Base-by-base conservation (phyloP, 495 filamentous ascomycete genomes). In the Neurospora sp. region DNA sequence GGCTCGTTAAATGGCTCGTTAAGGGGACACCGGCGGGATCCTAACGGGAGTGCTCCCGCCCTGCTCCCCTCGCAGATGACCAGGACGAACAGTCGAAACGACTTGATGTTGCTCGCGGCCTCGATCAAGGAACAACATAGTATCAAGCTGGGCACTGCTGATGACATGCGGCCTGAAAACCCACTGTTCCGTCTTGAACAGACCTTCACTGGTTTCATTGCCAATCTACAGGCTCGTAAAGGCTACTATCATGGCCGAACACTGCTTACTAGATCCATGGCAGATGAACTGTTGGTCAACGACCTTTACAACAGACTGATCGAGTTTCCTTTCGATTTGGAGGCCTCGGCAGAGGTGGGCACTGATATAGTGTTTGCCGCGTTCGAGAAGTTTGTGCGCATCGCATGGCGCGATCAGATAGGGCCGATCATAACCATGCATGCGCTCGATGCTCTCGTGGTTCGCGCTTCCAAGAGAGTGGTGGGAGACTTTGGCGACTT, bases 301-400 rank as follows among this genome's bases (percentile, higher is more conserved):
- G 93, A 96, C 74, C 84, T 97, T n/a, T 97, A 97, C 82, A 97
- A 97, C 76, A 84, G 88, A 40, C 85, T 97, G 39, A 86, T 97
- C 47, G 94, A 97, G 80, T 90, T 92, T 74, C 92, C 94, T 0
- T 89, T 86, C 69, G 91, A 90, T 73, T 83, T 91, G 53, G 89
- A 96, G 70, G 84, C 89, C 14, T 89, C 92, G 4, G 88, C 89
- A 2, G 92, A 97, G 72, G 87, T 92, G 4, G 86, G 92, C 14
- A 89, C 97, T 27, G 94, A 97, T 78, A 90, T 95, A n/a, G 85
- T 98, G 10, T 97, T 98, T 76, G 90, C 91, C 20, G 93, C 95
- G 1, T 99, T 99, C 77, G 94, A 97, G 76, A 97, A 96, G 73
- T 99, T 98, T 74, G 85, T 98, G 77, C 89, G 88, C 72, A 90